Base-by-base conservation (phyloP, 2,329 filamentous ascomycete species). In the Stagonosporopsis vannaccii region DNA sequence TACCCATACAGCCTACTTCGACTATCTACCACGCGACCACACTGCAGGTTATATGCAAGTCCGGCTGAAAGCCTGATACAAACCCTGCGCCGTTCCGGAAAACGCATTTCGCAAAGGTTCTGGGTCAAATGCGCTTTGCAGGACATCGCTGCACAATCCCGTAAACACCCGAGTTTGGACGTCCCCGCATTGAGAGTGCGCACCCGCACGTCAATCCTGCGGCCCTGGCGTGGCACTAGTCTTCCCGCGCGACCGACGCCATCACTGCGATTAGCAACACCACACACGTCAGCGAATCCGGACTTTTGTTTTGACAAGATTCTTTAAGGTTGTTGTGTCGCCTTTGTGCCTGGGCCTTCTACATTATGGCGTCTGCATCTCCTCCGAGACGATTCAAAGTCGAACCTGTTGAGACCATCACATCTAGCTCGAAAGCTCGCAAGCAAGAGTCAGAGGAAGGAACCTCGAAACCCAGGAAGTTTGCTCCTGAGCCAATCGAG, bases 401-500 rank as follows among this genome's bases (percentile, higher is more conserved):
- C 7, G 75, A 78, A 54, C 74, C 75, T 17, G 59, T 75, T 17
- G 74, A 77, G 55, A 75, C 69, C 7, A 64, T 65, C 6, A 56
- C 59, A 19, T 71, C 61, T 46, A 68, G 63, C 79, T 56, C 88
- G 87, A 49, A 84, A 88, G 58, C 88, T 87, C 32, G 43, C 85
- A 92, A 62, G 89, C 92, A 75, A 90, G 88, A 22, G 87, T 41
- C 65, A 15, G 40, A 63, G 15, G 33, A 26, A 37, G 52, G 56
- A 22, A 58, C 40, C n/a, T 46, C 62, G 6, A 70, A 67, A 39
- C 62, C 60, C 30, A 67, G 73, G 39, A 85, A 85, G 66, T 91
- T 91, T 77, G 82, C 81, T 41, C 88, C 89, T 30, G 83, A 89
- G 52, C 88, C 89, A 17, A 85, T 93, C 61, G 90, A 93, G 75